Base-by-base conservation (phyloP, 495 filamentous ascomycete species). In the Hypoxylon subgilvum region DNA sequence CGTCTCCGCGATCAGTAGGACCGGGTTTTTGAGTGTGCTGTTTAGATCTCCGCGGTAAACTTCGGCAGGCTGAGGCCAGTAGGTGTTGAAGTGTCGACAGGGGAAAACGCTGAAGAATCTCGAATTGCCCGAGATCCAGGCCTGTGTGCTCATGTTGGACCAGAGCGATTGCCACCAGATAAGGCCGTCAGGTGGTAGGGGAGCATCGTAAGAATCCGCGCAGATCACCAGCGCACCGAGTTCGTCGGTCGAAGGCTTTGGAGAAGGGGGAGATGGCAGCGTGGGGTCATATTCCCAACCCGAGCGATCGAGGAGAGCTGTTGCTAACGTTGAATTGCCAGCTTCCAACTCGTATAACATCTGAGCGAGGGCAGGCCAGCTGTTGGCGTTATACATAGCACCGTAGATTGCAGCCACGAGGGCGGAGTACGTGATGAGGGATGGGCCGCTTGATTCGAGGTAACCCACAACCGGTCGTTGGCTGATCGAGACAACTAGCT, bases 1-100 rank as follows among this genome's bases (percentile, higher is more conserved):
- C 14, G 74, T 74, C 66, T 76, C 75, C 1, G 76, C 76, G 30
- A 79, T 72, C 18, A 79, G 59, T 40, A 79, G 45, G 16, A 79
- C 63, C 7, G 76, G 74, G 40, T 74, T 48, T 40, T 66, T 71
- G 12, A 79, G 69, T 0, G 71, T 73, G 39, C 72, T 58, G 52
- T 73, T 71, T 21, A 79, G 58, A 35, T 75, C 69, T 5, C 74
- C 75, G 13, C 76, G 73, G 46, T 74, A 78, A 3, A 77, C 72
- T 38, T 76, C 76, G 0, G 72, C 73, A 6, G 73, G 73, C 6
- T 66, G 14, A 6, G 76, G 75, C 76, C 76, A 79, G 42, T 76
- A 74, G 0, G 56, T 67, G 6, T 23, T 31, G 42, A 74, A 79
- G 51, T 75, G 73, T 3, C 67, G 71, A 55, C 76, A 79, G 1